phyloP scores from a whole-genome alignment of 1,284 basidiomycete species.

The Cryptococcus sp. region DNA sequence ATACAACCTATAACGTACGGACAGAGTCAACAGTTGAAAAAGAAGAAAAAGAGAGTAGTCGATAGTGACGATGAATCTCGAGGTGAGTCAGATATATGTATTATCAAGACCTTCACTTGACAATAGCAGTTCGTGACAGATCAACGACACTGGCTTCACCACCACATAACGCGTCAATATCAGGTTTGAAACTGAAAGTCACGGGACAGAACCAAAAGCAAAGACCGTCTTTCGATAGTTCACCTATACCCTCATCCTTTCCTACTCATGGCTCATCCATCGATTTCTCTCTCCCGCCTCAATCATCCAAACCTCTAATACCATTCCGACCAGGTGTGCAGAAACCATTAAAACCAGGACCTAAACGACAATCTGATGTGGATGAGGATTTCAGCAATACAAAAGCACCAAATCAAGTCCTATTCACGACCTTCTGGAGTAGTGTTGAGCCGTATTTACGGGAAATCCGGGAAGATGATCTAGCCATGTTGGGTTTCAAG shows the following conservation, averaged over 20 bases:
- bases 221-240: constrained; percentile 34
- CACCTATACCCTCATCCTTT: constrained; percentile 47
- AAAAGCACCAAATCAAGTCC: constrained; percentile 59
- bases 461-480: constrained; percentile 79
- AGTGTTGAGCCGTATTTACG: constrained; percentile 82
- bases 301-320: constrained; percentile 52
- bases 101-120: background rate
- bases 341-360: constrained; percentile 65
- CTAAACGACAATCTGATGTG: constrained; percentile 74
- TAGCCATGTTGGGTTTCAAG: constrained; percentile 82
- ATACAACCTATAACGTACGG: constrained; percentile 28
- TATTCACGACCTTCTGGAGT: constrained; percentile 65
- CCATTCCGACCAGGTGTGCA: constrained; percentile 63
- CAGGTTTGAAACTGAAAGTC: constrained; percentile 40
- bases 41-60: constrained; percentile 71
- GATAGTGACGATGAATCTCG: constrained; percentile 67
- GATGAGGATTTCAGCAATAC: constrained; percentile 78
- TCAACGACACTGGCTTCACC: constrained; percentile 54
- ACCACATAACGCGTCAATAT: constrained; percentile 24
- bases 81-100: constrained; percentile 47
- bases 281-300: constrained; percentile 38
- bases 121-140: constrained; percentile 43
- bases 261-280: constrained; percentile 20
- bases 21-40: constrained; percentile 57
- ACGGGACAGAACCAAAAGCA: constrained; percentile 10